Percentiles rank a stretch among this genome's conserved stretches.
Conservation (phyloP, 1,139 yeast species). For the Debaryomyces sp. region DNA sequence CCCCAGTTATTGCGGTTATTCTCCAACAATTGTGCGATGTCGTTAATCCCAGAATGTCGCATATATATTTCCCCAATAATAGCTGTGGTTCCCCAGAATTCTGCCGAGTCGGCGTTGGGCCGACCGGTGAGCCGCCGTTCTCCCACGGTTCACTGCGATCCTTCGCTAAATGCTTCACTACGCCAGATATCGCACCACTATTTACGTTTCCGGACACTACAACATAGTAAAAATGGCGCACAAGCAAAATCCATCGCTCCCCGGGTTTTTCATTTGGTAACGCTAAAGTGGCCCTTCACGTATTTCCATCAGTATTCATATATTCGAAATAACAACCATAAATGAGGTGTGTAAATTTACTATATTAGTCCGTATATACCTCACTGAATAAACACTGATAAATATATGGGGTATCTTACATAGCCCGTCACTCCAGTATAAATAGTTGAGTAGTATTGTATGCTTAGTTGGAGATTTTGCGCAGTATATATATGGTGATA, state of each 20-base stretch:
- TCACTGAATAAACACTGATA: neutral
- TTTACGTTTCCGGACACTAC: neutral
- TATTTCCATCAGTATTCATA: neutral
- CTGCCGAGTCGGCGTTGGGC: neutral
- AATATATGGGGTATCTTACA: neutral
- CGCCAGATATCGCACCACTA: neutral
- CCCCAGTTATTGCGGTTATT: neutral
- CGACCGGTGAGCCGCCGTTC: neutral
- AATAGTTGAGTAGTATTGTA: neutral
- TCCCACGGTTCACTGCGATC: neutral
- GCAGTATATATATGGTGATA: constrained; percentile 2
- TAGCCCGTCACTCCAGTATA: neutral
- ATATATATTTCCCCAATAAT: neutral
- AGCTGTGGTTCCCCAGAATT: neutral
- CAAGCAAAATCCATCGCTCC: neutral
- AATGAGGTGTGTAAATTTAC: neutral
- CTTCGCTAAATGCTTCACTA: neutral
- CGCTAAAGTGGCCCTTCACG: neutral
- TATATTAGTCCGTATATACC: neutral
- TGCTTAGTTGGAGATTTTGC: neutral
- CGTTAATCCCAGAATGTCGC: neutral
- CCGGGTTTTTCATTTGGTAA: neutral
- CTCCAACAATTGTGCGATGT: neutral
- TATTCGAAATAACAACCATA: neutral
- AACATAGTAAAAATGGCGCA: neutral